These are phyloP conservation scores for Grosmannia huntii DNA, from an alignment of 2,329 filamentous ascomycete genomes.

Conservation along the genomic window DNA sequence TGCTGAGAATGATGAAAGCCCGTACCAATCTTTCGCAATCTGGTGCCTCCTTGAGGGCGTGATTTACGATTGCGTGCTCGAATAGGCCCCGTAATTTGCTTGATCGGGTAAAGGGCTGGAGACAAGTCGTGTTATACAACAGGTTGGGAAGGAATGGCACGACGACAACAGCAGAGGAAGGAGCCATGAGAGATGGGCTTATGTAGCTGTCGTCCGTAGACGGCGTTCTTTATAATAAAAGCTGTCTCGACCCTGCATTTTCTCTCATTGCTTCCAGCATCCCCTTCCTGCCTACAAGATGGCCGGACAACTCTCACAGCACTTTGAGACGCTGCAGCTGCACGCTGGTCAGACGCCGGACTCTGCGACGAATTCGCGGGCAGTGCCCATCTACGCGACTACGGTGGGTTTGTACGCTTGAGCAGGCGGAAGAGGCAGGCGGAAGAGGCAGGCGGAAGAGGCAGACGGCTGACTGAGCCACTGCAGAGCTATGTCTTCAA, in stretches of 20 bases:
- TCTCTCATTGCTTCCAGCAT: background rate
- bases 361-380: slow-evolving; percentile 69
- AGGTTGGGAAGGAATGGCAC: background rate
- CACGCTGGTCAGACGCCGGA: slow-evolving; percentile 77
- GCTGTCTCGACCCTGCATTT: background rate
- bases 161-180: background rate
- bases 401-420: slow-evolving; percentile 39
- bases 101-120: background rate
- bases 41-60: background rate
- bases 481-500: slow-evolving; percentile 72
- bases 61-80: background rate
- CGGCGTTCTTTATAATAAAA: background rate
- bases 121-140: background rate
- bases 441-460: background rate
- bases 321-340: slow-evolving; percentile 77
- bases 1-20: background rate
- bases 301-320: slow-evolving; percentile 36
- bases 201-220: background rate
- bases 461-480: background rate
- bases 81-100: background rate
- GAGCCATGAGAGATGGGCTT: background rate
- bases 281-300: slow-evolving; percentile 17
- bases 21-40: background rate
- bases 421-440: no score
- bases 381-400: slow-evolving; percentile 91